Conservation (phyloP, 2,329 filamentous ascomycete genomes). For the Apiospora phragmitis region DNA sequence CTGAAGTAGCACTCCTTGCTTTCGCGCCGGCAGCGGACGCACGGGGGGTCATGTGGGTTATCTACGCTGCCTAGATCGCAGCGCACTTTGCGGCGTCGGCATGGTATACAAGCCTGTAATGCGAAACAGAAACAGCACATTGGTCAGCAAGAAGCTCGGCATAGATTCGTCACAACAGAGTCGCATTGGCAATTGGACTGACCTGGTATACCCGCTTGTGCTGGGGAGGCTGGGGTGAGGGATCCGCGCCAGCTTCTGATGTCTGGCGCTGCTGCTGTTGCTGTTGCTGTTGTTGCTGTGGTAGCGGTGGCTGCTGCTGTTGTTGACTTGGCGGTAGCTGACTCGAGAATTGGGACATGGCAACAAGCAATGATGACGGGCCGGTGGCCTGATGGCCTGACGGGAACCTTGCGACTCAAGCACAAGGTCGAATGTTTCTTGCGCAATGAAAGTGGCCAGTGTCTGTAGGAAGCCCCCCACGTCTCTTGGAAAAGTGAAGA, state of each 20-base stretch:
- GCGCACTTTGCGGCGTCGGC: conserved; percentile 61
- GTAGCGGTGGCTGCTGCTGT: conserved; percentile 15
- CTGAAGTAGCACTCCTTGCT: conserved; percentile 98
- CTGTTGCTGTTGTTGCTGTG: conserved; percentile 18
- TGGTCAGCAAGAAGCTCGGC: not conserved
- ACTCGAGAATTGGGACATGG: conserved; percentile 11
- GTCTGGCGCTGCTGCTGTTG: conserved; percentile 18
- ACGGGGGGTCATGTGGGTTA: conserved; percentile 90
- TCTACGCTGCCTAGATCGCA: conserved; percentile 76
- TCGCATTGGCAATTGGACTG: not conserved
- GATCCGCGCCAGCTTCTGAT: conserved; percentile 15
- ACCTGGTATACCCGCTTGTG: conserved; percentile 63
- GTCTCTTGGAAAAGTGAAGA: conserved; percentile 5
- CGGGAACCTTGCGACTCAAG: not conserved
- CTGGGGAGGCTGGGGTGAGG: conserved; percentile 31
- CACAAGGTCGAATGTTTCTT: conserved; percentile 4
- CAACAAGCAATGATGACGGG: conserved; percentile 3
- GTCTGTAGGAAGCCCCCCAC: not conserved
- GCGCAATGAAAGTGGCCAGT: not conserved
- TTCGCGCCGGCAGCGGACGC: conserved; percentile 89
- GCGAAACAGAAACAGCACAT: not conserved
- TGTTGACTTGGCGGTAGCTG: conserved; percentile 3
- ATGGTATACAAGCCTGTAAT: conserved; percentile 56
- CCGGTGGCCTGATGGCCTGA: conserved; percentile 7
- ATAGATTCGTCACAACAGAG: not conserved